Conservation (phyloP, 192 early-diverging fungal species). For the Backusella mclennaniae region DNA sequence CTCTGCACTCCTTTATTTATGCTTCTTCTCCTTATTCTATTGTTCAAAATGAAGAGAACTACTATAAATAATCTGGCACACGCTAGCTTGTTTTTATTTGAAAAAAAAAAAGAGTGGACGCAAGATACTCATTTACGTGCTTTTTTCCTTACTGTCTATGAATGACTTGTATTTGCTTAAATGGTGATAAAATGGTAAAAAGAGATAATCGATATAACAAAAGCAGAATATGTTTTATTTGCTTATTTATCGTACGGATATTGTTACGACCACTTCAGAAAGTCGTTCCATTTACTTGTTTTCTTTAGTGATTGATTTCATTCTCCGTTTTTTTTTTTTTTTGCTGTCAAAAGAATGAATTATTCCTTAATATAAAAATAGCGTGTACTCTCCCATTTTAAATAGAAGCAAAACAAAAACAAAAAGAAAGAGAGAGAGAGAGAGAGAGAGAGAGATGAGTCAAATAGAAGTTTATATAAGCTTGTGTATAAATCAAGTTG, state of each 20-base stretch:
- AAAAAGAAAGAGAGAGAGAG: not conserved
- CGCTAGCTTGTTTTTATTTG: not conserved
- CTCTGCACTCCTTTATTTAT: not conserved
- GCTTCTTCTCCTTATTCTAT: not conserved
- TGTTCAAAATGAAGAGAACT: not conserved
- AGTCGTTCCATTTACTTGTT: not conserved
- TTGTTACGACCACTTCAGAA: too few relatives aligned
- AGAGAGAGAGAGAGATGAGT: not conserved
- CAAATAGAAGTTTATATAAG: not conserved
- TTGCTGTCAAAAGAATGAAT: not conserved
- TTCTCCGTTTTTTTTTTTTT: not conserved
- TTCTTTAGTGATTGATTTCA: not conserved
- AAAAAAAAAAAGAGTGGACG: not conserved
- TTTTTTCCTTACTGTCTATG: not conserved
- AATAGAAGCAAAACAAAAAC: not conserved
- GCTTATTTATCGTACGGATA: too few relatives aligned
- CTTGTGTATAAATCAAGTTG: not conserved
- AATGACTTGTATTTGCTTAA: too few relatives aligned
- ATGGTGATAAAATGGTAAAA: too few relatives aligned
- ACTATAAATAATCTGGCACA: not conserved
- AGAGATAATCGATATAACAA: too few relatives aligned
- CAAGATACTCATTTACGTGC: not conserved
- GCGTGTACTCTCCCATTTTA: not conserved
- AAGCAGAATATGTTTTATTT: too few relatives aligned
- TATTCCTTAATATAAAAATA: not conserved